Evolutionary conservation across 208 protist genomes (phyloP).

Genomic region (Wallacemonas sp.): DNA sequence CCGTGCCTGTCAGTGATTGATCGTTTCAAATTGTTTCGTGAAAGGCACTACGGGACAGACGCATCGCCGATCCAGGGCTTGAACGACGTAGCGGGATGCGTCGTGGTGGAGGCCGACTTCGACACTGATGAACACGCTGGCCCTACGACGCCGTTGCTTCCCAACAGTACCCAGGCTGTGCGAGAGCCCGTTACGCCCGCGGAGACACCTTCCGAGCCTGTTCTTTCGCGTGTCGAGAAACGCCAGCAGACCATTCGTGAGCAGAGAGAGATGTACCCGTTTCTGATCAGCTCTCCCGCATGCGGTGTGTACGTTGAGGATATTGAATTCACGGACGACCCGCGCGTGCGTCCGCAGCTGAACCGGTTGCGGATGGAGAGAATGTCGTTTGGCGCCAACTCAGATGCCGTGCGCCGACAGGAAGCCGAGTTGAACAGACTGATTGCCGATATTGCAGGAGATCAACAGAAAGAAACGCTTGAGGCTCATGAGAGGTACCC

Average conservation of each 20-base stretch:
- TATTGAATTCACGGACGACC: neutral
- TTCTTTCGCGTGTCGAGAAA: neutral
- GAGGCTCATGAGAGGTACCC: slow-evolving; percentile 26
- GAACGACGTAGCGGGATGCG: no score
- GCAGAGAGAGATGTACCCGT: neutral
- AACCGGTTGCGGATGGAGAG: neutral
- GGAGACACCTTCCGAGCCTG: neutral
- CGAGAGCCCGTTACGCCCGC: neutral
- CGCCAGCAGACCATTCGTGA: neutral
- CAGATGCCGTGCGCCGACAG: neutral
- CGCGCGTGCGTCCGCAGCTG: neutral
- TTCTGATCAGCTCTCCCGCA: neutral
- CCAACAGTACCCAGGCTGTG: no score
- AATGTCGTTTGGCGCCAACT: neutral
- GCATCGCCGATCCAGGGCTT: no score
- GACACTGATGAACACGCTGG: no score
- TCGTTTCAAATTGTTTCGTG: no score
- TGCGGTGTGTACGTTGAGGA: neutral
- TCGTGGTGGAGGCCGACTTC: no score
- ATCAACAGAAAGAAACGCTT: slow-evolving; percentile 13
- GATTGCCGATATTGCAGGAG: neutral
- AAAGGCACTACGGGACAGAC: no score
- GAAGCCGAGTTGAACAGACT: neutral
- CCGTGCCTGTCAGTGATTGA: no score
- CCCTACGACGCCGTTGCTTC: no score